Percentiles rank a stretch among this genome's conserved stretches.
Conservation (phyloP, 106 monocot species). For the Dendrobium catenatum region DNA sequence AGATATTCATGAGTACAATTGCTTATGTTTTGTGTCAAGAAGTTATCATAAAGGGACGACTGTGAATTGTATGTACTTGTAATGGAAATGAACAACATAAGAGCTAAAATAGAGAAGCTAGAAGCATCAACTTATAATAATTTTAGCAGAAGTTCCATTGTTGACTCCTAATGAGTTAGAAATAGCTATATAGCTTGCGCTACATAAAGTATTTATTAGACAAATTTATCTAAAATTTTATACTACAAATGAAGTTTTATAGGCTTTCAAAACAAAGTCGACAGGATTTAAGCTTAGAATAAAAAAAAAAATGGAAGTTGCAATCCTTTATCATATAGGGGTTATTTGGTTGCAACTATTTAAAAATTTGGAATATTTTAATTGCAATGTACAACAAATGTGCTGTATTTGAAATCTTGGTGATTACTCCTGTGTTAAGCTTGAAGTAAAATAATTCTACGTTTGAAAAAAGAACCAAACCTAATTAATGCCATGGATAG, state of each 20-base stretch:
- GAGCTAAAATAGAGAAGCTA: slow-evolving; percentile 1
- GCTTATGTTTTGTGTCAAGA: background rate
- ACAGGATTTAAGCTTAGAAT: background rate
- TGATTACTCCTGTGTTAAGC: no score
- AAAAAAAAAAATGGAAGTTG: background rate
- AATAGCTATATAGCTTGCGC: background rate
- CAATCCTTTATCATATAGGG: background rate
- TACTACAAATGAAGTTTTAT: background rate
- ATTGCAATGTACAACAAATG: no score
- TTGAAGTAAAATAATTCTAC: no score
- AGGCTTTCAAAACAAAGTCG: background rate
- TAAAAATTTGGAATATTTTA: no score
- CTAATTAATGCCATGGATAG: no score
- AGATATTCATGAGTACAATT: background rate
- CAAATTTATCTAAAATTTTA: background rate
- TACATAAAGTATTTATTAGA: background rate
- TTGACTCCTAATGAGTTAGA: background rate
- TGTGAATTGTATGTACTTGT: background rate
- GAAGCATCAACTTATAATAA: background rate
- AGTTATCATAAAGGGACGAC: background rate
- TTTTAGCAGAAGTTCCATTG: background rate
- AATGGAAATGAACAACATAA: background rate
- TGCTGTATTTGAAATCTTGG: no score
- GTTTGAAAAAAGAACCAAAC: no score
- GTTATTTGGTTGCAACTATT: no score